Base-by-base conservation (phyloP, 495 filamentous ascomycete species). In the Daldinia bambusicola region DNA sequence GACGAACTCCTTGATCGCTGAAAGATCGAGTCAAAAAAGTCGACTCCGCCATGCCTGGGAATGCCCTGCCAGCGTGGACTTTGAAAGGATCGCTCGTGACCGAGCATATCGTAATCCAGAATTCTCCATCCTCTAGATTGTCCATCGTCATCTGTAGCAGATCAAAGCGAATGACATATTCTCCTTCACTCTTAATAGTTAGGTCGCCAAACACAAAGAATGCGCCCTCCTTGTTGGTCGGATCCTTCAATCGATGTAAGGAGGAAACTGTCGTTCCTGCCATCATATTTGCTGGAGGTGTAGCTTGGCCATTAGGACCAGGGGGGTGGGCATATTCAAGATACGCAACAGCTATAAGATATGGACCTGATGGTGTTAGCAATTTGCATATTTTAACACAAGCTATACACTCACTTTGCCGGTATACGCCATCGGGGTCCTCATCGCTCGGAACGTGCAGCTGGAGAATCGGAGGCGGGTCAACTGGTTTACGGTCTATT, bases 131-230 rank as follows among this genome's bases (percentile, higher is more conserved):
- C 0, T 73, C 70, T 8, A 69, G 32, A 60, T 66, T 69, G 22
- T 73, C 70, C 82, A 83, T 75, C 56, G 69, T 81, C 84, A 97
- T 90, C 79, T 97, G 93, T 75, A 92, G 95, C 30, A 99, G 85
- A 61, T 88, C 93, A 77, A 99, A 98, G 43, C 91, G 89, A 67
- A 98, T 83, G 30, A 92, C 84, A 70, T 89, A 96, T 5, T 85
- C 85, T 26, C 95, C 95, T 70, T 93, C 91, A 18, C 91, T 84
- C 77, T 92, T 91, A 30, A 96, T 88, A 0, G 95, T 97, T 16
- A 99, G 81, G 78, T 99, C 95, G 6, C 92, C 92, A 80, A 97
- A 98, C n/a, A 98, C 92, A 67, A 99, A 98, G 82, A 96, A 99
- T 1, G 92, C 94, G 12, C 93, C 94, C 84, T 98, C 95, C 87